Conservation (phyloP, 768 basidiomycete species). For the Bullera alba region DNA sequence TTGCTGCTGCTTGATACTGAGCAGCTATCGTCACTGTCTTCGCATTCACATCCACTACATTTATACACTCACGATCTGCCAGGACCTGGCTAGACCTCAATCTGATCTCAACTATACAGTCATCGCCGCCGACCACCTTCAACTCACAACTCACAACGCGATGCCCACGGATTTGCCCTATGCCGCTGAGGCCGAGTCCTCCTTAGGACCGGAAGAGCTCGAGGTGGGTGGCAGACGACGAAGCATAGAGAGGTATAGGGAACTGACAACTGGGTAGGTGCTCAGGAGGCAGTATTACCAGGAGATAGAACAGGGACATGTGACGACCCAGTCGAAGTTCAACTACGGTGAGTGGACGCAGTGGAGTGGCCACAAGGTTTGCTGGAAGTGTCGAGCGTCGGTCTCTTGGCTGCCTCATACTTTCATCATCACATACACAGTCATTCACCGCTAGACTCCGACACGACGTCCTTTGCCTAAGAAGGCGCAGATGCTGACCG, state of each 20-base stretch:
- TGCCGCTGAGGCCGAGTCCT: slow-evolving; percentile 87
- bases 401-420: not conserved
- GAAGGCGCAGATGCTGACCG: slow-evolving; percentile 3
- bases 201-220: slow-evolving; percentile 80
- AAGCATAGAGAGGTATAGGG: not conserved
- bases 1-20: too few relatives aligned
- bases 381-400: not conserved
- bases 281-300: slow-evolving; percentile 79
- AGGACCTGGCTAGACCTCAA: too few relatives aligned
- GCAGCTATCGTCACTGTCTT: too few relatives aligned
- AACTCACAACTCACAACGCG: too few relatives aligned
- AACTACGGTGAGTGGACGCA: slow-evolving; percentile 62
- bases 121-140: too few relatives aligned
- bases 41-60: too few relatives aligned
- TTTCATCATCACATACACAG: not conserved
- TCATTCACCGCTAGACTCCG: not conserved
- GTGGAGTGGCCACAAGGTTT: too few relatives aligned
- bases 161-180: slow-evolving; percentile 78
- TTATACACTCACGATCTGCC: too few relatives aligned
- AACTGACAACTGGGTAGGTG: slow-evolving; percentile 53
- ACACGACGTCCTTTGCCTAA: not conserved
- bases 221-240: slow-evolving; percentile 54
- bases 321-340: slow-evolving; percentile 92
- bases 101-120: too few relatives aligned
- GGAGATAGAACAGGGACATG: slow-evolving; percentile 72